Percentiles rank a stretch among this genome's conserved stretches.
These are phyloP conservation scores for Naganishia sp. DNA, from an alignment of 1,284 basidiomycete species.

Conservation along the genomic window DNA sequence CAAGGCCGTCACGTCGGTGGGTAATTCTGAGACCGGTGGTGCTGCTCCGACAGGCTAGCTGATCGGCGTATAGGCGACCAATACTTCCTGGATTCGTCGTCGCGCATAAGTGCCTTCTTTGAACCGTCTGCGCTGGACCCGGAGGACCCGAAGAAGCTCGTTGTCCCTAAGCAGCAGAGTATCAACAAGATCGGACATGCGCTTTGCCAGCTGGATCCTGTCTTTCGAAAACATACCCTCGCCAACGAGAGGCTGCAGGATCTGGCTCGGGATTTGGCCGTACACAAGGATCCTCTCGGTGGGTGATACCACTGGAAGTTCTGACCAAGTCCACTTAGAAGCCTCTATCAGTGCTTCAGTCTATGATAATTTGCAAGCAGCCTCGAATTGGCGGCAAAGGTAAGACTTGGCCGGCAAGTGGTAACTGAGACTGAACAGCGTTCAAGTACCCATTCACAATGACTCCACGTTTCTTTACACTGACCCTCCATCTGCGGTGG, in stretches of 20 bases:
- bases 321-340: neutral
- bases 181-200: constrained; percentile 61
- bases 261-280: constrained; percentile 71
- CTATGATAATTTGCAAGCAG: constrained; percentile 93
- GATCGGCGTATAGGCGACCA: constrained; percentile 68
- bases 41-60: neutral
- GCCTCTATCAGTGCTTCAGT: constrained; percentile 70
- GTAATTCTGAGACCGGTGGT: no score
- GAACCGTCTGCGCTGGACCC: constrained; percentile 46
- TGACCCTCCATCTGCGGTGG: constrained; percentile 82
- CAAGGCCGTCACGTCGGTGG: constrained; percentile 59
- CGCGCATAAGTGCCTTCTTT: constrained; percentile 63
- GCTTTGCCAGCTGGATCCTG: constrained; percentile 78
- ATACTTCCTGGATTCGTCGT: constrained; percentile 86
- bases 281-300: constrained; percentile 81
- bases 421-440: neutral
- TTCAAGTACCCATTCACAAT: constrained; percentile 61
- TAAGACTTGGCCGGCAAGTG: constrained; percentile 43
- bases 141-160: constrained; percentile 58
- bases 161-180: constrained; percentile 68
- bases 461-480: constrained; percentile 72
- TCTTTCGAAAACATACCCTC: constrained; percentile 74
- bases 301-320: constrained; percentile 36
- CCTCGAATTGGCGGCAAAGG: constrained; percentile 84
- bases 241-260: constrained; percentile 68